Percentiles rank a stretch among this genome's conserved stretches.
Evolutionary conservation across 129 eudicot genomes (phyloP).

Genomic region (Sambucus nigra): DNA sequence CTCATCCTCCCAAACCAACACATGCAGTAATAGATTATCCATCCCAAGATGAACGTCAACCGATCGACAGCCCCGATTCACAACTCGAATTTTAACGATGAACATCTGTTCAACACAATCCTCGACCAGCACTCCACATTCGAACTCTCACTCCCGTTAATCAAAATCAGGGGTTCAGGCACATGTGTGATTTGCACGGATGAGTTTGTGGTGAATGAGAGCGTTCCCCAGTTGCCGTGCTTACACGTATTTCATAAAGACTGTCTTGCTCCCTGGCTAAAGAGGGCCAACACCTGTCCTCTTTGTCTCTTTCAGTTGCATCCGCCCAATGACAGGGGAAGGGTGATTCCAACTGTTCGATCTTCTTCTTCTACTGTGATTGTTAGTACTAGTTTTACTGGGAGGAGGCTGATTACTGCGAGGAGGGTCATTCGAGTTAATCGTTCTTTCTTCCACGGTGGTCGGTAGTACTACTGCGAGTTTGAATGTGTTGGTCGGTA

Average conservation of each 20-base stretch:
- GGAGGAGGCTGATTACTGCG: too few species aligned
- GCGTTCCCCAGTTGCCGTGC: neutral
- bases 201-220: neutral
- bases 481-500: too few species aligned
- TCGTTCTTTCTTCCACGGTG: too few species aligned
- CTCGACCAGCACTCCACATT: neutral
- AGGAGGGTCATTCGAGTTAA: too few species aligned
- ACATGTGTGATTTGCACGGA: neutral
- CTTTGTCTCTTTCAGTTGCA: neutral
- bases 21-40: too few species aligned
- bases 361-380: neutral
- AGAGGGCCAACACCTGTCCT: neutral
- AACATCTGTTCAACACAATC: too few species aligned
- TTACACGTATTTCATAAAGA: neutral
- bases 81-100: too few species aligned
- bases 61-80: too few species aligned
- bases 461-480: too few species aligned
- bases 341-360: neutral
- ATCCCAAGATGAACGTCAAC: too few species aligned
- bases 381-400: too few species aligned
- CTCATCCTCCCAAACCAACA: too few species aligned
- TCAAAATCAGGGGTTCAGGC: neutral
- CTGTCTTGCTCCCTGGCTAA: neutral
- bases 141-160: neutral
- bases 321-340: neutral